These are phyloP conservation scores for Raffaelea albimanens DNA, from an alignment of 2,329 filamentous ascomycete genomes.

Conservation along the genomic window DNA sequence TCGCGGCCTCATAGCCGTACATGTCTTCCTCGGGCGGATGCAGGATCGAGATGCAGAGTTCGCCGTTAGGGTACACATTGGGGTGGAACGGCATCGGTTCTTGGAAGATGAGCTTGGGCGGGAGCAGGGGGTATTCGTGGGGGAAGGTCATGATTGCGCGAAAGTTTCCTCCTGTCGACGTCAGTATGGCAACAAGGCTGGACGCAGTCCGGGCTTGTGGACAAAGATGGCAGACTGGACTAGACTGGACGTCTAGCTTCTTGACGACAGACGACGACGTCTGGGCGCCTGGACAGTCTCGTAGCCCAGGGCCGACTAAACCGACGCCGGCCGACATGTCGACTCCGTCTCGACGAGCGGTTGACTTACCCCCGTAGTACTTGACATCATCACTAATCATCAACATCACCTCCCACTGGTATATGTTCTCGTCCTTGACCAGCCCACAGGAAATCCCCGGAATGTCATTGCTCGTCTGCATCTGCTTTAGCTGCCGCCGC, in stretches of 20 bases:
- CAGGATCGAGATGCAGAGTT: constrained; percentile 93
- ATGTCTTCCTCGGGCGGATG: constrained; percentile 92
- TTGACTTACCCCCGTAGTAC: constrained; percentile 71
- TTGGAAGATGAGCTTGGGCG: constrained; percentile 82
- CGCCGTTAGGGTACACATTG: constrained; percentile 81
- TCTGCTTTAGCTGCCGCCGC: constrained; percentile 80
- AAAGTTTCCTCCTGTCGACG: constrained; percentile 72
- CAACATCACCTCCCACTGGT: constrained; percentile 98
- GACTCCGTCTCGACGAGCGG: too few species aligned
- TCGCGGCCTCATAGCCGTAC: constrained; percentile 83
- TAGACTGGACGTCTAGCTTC: too few species aligned
- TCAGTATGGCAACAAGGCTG: constrained; percentile 2
- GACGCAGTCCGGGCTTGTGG: neutral
- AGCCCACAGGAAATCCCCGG: constrained; percentile 91
- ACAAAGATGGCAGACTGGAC: neutral
- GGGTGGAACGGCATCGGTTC: constrained; percentile 81
- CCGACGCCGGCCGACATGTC: too few species aligned
- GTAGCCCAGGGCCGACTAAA: too few species aligned
- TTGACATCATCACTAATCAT: constrained; percentile 96
- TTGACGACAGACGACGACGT: too few species aligned
- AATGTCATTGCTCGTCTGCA: constrained; percentile 84
- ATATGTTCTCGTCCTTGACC: constrained; percentile 75
- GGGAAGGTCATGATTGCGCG: constrained; percentile 78
- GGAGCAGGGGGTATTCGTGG: constrained; percentile 72
- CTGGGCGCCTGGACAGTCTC: too few species aligned